Evolutionary conservation across 805 yeast genomes (phyloP), one percentile per base, ranked within the genome.

Genomic region (Teunomyces lycoperdinae): DNA sequence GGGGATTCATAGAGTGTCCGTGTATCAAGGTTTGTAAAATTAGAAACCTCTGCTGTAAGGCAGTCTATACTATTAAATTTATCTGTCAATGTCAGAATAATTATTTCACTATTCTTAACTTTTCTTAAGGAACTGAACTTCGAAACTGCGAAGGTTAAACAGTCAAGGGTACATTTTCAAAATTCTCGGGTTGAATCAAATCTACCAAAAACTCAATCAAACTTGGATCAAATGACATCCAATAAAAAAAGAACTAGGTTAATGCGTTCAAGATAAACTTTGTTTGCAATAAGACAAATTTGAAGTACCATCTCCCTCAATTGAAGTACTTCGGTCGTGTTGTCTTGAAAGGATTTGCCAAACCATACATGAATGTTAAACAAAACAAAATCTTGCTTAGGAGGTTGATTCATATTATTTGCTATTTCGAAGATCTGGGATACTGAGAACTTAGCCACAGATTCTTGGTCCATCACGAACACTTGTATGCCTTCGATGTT

Each of bases 41-140:
- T 71, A 4, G 76, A 73, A 9, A 76, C 77, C 3, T 62, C 64
- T 1, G 61, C 62, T 0, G 89, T 87, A 47, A 81, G 68, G 1
- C 60, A 51, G 0, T 76, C 55, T 32, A 84, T 13, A 16, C 7
- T 14, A 31, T 31, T 31, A n/a, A 31, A 16, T 9, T n/a, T 14
- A 6, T n/a, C 16, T 31, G n/a, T 14, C 14, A 31, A n/a, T 6
- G 14, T 14, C 11, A 6, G n/a, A n/a, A n/a, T 16, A 13, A 31
- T 14, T n/a, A 13, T 14, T n/a, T 2, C 13, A 11, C 8, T 5
- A 6, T 31, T 31, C 20, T 5, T 17, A n/a, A 14, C 34, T 31
- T 6, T 31, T n/a, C 13, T n/a, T 14, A 31, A n/a, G n/a, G 16
- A n/a, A n/a, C 9, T 7, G 2, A 31, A 6, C 4, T 3, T n/a